A percentile compares a stretch with the other conserved stretches of the same genome.
phyloP scores from a whole-genome alignment of 495 filamentous ascomycete species.

The Aspergillus avenaceus region DNA sequence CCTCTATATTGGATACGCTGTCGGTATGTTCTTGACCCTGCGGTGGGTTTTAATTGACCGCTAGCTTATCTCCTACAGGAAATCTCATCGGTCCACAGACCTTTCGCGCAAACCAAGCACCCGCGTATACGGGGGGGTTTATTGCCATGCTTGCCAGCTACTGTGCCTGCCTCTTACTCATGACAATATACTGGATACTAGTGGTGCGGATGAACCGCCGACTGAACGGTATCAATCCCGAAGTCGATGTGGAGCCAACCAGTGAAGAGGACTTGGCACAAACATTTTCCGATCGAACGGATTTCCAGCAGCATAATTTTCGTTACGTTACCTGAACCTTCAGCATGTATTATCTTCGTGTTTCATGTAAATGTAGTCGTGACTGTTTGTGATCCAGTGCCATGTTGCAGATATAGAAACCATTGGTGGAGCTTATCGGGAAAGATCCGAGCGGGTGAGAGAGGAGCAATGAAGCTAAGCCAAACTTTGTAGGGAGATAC shows the following conservation, averaged over 20 bases:
- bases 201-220: conserved; percentile 19
- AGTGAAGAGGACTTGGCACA: conserved; percentile 10
- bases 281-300: conserved; percentile 25
- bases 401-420: too few relatives aligned
- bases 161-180: conserved; percentile 21
- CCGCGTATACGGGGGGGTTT: conserved; percentile 34
- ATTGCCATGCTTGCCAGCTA: conserved; percentile 28
- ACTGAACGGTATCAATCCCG: conserved; percentile 16
- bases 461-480: not conserved
- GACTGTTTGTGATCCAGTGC: too few relatives aligned
- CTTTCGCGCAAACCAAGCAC: conserved; percentile 53
- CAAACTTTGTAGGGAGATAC: not conserved
- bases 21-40: conserved; percentile 23
- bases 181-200: conserved; percentile 25
- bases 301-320: conserved; percentile 27
- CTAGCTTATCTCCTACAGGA: conserved; percentile 20
- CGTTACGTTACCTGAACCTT: conserved; percentile 22
- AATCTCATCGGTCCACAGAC: conserved; percentile 61
- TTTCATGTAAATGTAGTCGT: too few relatives aligned
- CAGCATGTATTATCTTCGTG: too few relatives aligned
- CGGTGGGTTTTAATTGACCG: not conserved
- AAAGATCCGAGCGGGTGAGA: not conserved
- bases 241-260: conserved; percentile 8
- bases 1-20: conserved; percentile 27
- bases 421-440: too few relatives aligned